phyloP scores from a whole-genome alignment of 192 early-diverging fungal genomes.

The Thamnidium elegans region DNA sequence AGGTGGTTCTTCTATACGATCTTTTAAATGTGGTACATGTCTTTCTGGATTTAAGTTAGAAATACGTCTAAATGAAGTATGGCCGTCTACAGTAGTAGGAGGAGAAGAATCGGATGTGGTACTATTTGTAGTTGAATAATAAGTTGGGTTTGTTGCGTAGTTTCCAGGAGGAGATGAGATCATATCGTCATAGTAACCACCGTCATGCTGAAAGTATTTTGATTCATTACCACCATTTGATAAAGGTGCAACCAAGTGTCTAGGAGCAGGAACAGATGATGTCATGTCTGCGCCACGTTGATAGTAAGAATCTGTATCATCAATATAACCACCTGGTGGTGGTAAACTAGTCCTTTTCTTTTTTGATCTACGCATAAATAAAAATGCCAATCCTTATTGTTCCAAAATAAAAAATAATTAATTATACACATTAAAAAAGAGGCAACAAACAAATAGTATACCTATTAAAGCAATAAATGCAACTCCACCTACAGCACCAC shows the following conservation, averaged over 20 bases:
- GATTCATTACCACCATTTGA: too few relatives aligned
- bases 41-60: background rate
- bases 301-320: background rate
- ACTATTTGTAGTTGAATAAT: background rate
- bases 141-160: background rate
- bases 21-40: constrained; percentile 13
- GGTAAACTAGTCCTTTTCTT: too few relatives aligned
- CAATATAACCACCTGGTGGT: too few relatives aligned
- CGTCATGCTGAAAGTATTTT: too few relatives aligned
- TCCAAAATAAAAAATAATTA: background rate
- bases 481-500: constrained; percentile 8
- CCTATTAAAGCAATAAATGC: constrained; percentile 15
- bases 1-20: background rate
- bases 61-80: too few relatives aligned
- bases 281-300: background rate
- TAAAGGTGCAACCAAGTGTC: background rate
- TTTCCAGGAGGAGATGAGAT: too few relatives aligned
- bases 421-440: background rate
- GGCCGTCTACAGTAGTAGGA: background rate
- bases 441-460: background rate
- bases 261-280: background rate
- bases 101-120: background rate
- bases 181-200: constrained; percentile 7
- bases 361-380: too few relatives aligned
- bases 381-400: background rate